Evolutionary conservation across 805 yeast genomes (phyloP), one percentile per base, ranked within the genome.

Genomic region (Priceomyces medius): DNA sequence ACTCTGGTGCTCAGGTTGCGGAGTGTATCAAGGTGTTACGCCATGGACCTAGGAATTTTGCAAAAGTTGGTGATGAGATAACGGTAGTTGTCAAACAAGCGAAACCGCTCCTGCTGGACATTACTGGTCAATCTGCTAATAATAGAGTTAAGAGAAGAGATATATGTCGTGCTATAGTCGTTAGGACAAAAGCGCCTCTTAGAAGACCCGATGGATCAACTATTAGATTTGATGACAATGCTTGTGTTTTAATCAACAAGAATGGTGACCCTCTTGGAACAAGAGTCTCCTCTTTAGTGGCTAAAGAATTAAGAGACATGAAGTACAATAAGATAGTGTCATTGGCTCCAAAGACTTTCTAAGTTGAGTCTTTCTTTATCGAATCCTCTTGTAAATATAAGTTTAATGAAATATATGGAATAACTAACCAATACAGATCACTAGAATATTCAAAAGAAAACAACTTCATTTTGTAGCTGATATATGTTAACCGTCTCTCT

Each of bases 21-120:
- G 98, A 93, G 66, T 93, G 98, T 64, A 89, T 93, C 73, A 91
- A 91, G 65, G 97, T 93, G 12, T 73, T 93, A 49, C 81, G 95
- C 47, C 95, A 93, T 59, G 81, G 85, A 2, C 96, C 96, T 21
- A 80, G 76, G 61, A 83, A 83, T 58, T 83, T 81, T 50, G 98
- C 95, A 23, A 71, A 76, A 41, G 81, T 89, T 19, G 97, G 99
- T 35, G 99, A 93, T 65, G 85, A 83, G 62, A 85, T 93, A 48
- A 96, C 93, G 7, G 95, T 88, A 41, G 99, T 93, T 46, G 91
- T 93, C 38, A 90, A 90, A 63, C 85, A 88, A 63, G 95, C 97
- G 33, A 80, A 79, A 58, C 91, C 96, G 10, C 63, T 85, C 46
- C 76, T 82, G 36, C 76, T 82, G 33, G 83, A 79, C 47, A 76